A percentile compares a stretch with the other conserved stretches of the same genome.
Evolutionary conservation across 371 early-diverging fungal species (phyloP).

Genomic region (Mortierella sp.): DNA sequence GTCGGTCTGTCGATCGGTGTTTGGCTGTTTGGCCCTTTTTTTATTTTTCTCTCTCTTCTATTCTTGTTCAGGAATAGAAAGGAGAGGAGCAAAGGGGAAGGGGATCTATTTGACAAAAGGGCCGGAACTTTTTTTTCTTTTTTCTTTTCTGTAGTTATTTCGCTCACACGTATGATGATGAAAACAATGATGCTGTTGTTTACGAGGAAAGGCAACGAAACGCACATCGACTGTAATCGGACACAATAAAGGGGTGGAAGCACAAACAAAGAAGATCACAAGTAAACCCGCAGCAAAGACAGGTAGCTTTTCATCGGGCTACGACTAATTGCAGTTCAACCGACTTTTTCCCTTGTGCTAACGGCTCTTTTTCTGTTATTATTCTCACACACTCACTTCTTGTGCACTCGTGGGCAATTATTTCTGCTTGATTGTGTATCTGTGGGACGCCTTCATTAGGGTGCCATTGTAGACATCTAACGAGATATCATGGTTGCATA

Average conservation of each 20-base stretch:
- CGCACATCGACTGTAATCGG: neutral
- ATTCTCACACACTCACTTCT: neutral
- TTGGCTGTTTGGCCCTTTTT: constrained; percentile 13
- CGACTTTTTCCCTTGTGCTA: neutral
- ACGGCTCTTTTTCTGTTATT: neutral
- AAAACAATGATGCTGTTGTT: neutral
- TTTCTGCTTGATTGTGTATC: neutral
- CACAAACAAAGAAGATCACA: neutral
- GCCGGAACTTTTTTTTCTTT: neutral
- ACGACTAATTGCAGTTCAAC: constrained; percentile 3
- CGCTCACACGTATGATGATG: constrained; percentile 10
- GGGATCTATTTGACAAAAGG: constrained; percentile 6
- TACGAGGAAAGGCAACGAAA: neutral
- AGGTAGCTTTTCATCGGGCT: neutral
- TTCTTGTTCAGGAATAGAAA: neutral
- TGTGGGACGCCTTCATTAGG: neutral
- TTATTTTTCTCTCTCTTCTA: neutral
- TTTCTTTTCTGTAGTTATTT: neutral
- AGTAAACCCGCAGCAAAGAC: neutral
- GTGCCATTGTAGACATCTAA: neutral
- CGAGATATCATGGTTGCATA: neutral
- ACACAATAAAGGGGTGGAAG: neutral
- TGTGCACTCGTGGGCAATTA: neutral
- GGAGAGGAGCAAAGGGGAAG: neutral
- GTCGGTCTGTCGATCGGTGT: neutral